Evolutionary conservation across 441 rosid genomes (phyloP).

Genomic region (Gossypium armourianum): DNA sequence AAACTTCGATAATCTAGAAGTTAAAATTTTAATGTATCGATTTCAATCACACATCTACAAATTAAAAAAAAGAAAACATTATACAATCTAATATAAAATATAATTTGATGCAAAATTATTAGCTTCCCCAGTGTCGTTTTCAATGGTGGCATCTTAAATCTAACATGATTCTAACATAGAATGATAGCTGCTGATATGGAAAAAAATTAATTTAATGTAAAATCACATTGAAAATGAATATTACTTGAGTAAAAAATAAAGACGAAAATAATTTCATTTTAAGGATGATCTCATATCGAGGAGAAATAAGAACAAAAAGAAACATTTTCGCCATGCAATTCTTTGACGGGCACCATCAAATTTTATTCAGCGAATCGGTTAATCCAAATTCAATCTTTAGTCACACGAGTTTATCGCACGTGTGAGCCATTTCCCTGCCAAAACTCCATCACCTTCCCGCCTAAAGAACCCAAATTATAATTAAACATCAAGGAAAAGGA

Average conservation of each 20-base stretch:
- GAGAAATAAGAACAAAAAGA: not conserved
- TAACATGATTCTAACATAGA: not conserved
- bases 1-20: not conserved
- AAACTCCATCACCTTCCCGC: not conserved
- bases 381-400: not conserved
- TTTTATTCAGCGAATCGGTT: not conserved
- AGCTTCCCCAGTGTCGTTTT: too few relatives aligned
- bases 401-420: not conserved
- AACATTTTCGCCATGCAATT: not conserved
- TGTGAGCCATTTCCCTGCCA: conserved; percentile 3
- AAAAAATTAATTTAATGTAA: too few relatives aligned
- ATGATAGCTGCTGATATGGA: not conserved
- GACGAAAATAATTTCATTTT: not conserved
- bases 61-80: too few relatives aligned
- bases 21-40: not conserved
- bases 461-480: not conserved
- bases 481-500: not conserved
- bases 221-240: not conserved
- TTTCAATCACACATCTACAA: not conserved
- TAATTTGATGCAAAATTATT: too few relatives aligned
- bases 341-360: not conserved
- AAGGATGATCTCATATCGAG: not conserved
- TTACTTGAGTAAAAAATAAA: not conserved
- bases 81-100: too few relatives aligned
- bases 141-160: too few relatives aligned